phyloP scores from a whole-genome alignment of 352 stramenopile species.

The Saprolegnia diclina region DNA sequence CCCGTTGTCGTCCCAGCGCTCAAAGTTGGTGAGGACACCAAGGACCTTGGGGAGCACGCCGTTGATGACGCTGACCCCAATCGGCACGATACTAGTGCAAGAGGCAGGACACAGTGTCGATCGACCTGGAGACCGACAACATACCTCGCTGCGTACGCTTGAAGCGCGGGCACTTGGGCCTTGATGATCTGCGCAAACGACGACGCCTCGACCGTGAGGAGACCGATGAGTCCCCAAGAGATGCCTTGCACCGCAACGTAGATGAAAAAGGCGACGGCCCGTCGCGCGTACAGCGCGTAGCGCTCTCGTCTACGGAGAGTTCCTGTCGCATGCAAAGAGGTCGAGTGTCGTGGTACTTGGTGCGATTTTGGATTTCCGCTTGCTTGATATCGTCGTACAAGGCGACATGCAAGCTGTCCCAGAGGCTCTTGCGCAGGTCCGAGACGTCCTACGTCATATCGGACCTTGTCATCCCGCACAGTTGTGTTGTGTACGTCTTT shows the following conservation, averaged over 20 bases:
- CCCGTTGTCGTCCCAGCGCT: conserved; percentile 71
- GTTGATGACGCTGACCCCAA: conserved; percentile 71
- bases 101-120: not conserved
- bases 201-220: conserved; percentile 61
- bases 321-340: too few species aligned
- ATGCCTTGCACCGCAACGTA: conserved; percentile 60
- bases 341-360: conserved; percentile 32
- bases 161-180: conserved; percentile 36
- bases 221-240: conserved; percentile 66
- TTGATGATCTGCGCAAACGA: conserved; percentile 50
- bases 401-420: conserved; percentile 51
- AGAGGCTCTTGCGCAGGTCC: conserved; percentile 51
- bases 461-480: not conserved
- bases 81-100: conserved; percentile 47
- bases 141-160: conserved; percentile 44
- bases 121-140: not conserved
- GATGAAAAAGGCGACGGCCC: conserved; percentile 43
- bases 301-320: conserved; percentile 39
- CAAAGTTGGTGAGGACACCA: conserved; percentile 52
- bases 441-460: conserved; percentile 39
- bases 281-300: conserved; percentile 50
- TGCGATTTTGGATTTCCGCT: conserved; percentile 45
- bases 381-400: conserved; percentile 51
- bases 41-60: conserved; percentile 57
- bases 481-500: conserved; percentile 31